Conservation (phyloP, 352 stramenopile genomes). For the Phytophthora sp. region DNA sequence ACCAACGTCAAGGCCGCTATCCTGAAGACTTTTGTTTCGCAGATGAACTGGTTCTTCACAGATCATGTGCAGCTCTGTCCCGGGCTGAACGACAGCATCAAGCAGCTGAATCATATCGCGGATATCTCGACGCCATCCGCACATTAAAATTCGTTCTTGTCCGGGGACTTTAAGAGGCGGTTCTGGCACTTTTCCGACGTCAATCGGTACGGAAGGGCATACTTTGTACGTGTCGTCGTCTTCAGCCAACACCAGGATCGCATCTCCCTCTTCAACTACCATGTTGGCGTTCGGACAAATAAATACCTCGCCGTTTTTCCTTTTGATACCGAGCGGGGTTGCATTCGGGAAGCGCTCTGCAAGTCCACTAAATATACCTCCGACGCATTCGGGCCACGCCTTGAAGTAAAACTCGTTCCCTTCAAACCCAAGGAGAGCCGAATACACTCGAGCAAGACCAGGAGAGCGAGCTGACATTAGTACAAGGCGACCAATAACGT, state of each 20-base stretch:
- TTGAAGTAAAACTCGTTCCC: conserved; percentile 92
- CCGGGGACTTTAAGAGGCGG: conserved; percentile 23
- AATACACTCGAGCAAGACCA: conserved; percentile 76
- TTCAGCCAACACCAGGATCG: conserved; percentile 86
- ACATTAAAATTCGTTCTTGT: conserved; percentile 86
- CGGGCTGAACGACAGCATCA: conserved; percentile 65
- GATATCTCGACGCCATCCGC: conserved; percentile 89
- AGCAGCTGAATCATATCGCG: conserved; percentile 89
- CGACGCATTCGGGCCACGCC: conserved; percentile 81
- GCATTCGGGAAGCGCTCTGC: conserved; percentile 83
- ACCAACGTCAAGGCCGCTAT: conserved; percentile 61
- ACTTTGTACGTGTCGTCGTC: conserved; percentile 90
- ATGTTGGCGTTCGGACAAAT: conserved; percentile 55
- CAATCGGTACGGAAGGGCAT: conserved; percentile 47
- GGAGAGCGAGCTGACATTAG: conserved; percentile 85
- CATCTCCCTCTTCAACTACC: conserved; percentile 55
- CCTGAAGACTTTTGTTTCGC: conserved; percentile 64
- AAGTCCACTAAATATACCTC: conserved; percentile 67
- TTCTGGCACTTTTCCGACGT: conserved; percentile 42
- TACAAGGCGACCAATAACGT: conserved; percentile 90
- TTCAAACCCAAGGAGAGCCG: conserved; percentile 83
- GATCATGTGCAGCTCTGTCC: conserved; percentile 83
- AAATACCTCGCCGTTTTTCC: conserved; percentile 57
- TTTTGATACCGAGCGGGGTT: conserved; percentile 81
- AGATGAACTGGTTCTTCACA: conserved; percentile 74